A percentile compares a stretch with the other conserved stretches of the same genome.
Evolutionary conservation across 306 rosid genomes (phyloP).

Genomic region (Prunus salicina): DNA sequence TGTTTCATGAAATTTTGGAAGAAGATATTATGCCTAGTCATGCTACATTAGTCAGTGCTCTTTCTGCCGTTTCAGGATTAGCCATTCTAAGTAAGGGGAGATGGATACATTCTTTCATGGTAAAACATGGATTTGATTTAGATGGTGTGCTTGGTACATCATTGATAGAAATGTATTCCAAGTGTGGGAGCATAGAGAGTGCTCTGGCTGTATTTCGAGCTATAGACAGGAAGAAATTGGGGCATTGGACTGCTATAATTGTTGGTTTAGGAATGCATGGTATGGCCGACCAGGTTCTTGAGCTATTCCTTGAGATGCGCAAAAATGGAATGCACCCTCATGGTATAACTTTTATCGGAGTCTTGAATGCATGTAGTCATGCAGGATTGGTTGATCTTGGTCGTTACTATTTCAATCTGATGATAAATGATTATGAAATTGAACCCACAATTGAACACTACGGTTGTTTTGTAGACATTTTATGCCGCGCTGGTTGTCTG

Average conservation of each 20-base stretch:
- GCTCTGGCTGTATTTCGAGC: conserved; percentile 36
- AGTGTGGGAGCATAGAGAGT: conserved; percentile 53
- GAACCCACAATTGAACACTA: conserved; percentile 59
- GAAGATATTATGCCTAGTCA: conserved; percentile 40
- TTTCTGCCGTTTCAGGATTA: conserved; percentile 50
- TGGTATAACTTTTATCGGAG: conserved; percentile 54
- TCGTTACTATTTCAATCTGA: conserved; percentile 35
- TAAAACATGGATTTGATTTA: conserved; percentile 39
- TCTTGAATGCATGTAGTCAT: conserved; percentile 64
- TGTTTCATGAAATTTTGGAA: conserved; percentile 38
- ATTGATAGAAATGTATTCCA: conserved; percentile 52
- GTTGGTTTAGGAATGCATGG: conserved; percentile 66
- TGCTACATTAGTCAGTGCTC: conserved; percentile 41
- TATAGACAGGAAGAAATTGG: conserved; percentile 44
- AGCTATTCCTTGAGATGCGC: conserved; percentile 44
- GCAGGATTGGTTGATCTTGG: conserved; percentile 55
- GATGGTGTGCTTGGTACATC: conserved; percentile 57
- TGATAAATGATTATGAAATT: conserved; percentile 47
- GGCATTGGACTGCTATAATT: conserved; percentile 58
- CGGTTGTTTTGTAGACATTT: conserved; percentile 54
- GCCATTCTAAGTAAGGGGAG: conserved; percentile 45
- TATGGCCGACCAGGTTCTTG: conserved; percentile 45
- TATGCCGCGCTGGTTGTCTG: conserved; percentile 60
- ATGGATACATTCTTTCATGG: conserved; percentile 51
- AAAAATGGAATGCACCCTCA: conserved; percentile 42